Base-by-base conservation (phyloP, 192 early-diverging fungal species). In the Gamsiella multidivaricata region DNA sequence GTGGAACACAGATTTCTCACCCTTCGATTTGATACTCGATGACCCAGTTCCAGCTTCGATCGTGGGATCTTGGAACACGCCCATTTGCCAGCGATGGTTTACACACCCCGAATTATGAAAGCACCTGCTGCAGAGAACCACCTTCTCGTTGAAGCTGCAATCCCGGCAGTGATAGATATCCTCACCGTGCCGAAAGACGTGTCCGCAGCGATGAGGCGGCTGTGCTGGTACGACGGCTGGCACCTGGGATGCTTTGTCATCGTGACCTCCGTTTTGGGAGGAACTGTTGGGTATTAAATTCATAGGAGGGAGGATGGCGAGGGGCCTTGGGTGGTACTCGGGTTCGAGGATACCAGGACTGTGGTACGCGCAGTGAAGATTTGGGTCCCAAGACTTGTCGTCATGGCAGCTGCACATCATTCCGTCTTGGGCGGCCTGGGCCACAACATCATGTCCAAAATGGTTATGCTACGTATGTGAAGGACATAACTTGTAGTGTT, bases 151-250 rank as follows among this genome's bases (percentile, higher is more conserved):
- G 20, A 56, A 31, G 42, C 73, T 76, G 29, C 73, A 76, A 29
- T 76, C 73, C 22, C 36, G 39, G n/a, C 73, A 76, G 31, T 76
- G 73, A 22, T 76, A 76, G 9, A 76, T 51, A 32, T 76, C 73
- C 36, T 76, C 73, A n/a, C 65, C 73, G 4, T 42, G 59, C 33
- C 50, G 39, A 51, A 76, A 76, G 5, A 76, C 22, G 36, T 68
- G 59, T 20, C 45, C 45, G 41, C 73, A 76, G 3, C 65, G 58
- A 42, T 67, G 42, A 54, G 47, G 47, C 17, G 6, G 47, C n/a
- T 41, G 8, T 41, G 39, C 39, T 41, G 8, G 7, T 7, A 41
- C 39, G 14, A 41, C 39, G 14, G n/a, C n/a, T n/a, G n/a, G n/a
- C n/a, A n/a, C n/a, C n/a, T n/a, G n/a, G n/a, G n/a, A n/a, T n/a